These are phyloP conservation scores for Hysterangium stoloniferum DNA, from an alignment of 768 basidiomycete genomes.

Conservation along the genomic window DNA sequence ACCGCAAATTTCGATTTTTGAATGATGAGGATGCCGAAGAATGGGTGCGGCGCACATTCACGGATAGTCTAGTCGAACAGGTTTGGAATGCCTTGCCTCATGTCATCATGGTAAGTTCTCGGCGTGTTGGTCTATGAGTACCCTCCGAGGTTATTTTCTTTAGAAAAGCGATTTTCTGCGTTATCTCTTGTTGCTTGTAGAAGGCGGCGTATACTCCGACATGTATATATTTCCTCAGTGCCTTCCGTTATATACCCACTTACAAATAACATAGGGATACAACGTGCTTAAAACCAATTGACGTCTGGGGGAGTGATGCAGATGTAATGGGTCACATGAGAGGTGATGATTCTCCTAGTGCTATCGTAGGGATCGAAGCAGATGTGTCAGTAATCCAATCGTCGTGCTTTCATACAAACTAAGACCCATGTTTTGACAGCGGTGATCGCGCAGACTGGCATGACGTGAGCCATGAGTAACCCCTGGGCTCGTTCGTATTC, in stretches of 20 bases:
- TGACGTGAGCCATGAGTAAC: constrained; percentile 6
- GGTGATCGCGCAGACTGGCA: constrained; percentile 34
- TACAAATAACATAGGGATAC: constrained; percentile 4
- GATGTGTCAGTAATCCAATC: constrained; percentile 25
- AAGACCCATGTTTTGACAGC: background rate
- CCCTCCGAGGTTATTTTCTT: background rate
- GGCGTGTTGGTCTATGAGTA: background rate
- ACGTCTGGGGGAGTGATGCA: background rate
- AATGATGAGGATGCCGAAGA: constrained; percentile 8
- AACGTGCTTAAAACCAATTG: constrained; percentile 2
- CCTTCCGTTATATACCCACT: background rate
- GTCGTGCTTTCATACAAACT: background rate
- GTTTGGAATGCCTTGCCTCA: constrained; percentile 3
- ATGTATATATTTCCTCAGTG: background rate
- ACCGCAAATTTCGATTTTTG: constrained; percentile 7
- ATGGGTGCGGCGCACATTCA: constrained; percentile 4
- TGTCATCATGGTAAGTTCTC: constrained; percentile 1
- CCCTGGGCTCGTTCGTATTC: background rate
- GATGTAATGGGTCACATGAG: background rate
- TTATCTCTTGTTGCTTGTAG: constrained; percentile 7
- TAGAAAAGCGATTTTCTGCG: constrained; percentile 10
- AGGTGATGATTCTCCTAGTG: constrained; percentile 4
- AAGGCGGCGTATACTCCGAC: constrained; percentile 9
- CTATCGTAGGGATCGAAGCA: constrained; percentile 35
- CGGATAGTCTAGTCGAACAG: constrained; percentile 2